Percentiles rank a stretch among this genome's conserved stretches.
Evolutionary conservation across 805 yeast genomes (phyloP).

Genomic region (Henningerozyma blattae): DNA sequence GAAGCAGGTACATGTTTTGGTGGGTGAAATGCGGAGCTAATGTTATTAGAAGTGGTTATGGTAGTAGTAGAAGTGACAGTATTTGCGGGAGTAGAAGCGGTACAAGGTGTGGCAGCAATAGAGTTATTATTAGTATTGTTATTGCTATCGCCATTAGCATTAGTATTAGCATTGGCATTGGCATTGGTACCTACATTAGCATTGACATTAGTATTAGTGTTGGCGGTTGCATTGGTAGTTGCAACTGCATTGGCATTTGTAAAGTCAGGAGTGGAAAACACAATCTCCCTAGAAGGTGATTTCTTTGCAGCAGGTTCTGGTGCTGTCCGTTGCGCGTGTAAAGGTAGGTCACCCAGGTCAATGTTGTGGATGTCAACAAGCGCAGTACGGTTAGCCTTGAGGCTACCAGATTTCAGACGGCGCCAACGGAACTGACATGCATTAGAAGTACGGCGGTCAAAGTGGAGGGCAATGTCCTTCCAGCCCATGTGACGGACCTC

Average conservation of each 20-base stretch:
- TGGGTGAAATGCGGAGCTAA: no score
- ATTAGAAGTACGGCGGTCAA: conserved; percentile 72
- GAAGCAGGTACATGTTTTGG: neutral
- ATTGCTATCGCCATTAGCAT: no score
- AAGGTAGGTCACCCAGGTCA: neutral
- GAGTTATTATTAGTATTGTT: neutral
- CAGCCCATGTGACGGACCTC: conserved; percentile 79
- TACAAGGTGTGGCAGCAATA: neutral
- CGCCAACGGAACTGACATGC: conserved; percentile 90
- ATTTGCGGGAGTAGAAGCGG: neutral
- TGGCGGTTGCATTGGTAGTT: neutral
- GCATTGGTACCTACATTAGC: neutral
- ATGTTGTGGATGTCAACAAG: neutral
- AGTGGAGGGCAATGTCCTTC: conserved; percentile 76
- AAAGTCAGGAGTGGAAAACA: neutral
- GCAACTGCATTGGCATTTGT: neutral
- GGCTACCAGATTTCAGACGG: conserved; percentile 38
- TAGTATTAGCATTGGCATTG: neutral
- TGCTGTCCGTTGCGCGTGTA: no score
- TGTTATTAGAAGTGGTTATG: neutral
- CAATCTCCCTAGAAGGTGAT: no score
- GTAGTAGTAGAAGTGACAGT: neutral
- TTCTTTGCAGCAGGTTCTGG: no score
- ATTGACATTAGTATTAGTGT: neutral
- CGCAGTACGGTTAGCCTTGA: conserved; percentile 25